Base-by-base conservation (phyloP, 371 early-diverging fungal genomes). In the Mucor indicus region DNA sequence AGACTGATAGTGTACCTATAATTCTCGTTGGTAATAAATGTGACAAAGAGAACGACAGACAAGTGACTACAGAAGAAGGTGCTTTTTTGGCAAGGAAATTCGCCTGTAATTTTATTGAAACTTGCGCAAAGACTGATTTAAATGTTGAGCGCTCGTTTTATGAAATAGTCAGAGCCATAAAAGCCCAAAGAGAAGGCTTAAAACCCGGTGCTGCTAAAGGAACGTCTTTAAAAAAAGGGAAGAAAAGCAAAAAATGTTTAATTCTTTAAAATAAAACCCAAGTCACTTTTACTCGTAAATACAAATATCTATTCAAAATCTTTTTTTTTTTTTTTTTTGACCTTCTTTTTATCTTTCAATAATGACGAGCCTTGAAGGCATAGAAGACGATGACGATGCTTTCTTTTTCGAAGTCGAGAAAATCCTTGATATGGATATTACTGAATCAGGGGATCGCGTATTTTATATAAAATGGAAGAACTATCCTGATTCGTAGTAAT, bases 1-100 rank as follows among this genome's bases (percentile, higher is more conserved):
- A 91, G 58, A 72, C 77, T 51, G 84, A 86, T 35, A 79, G 84
- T 59, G 81, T 87, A 32, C 92, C 93, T 2, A 76, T 93, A 66
- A 84, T 93, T 69, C 69, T 96, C 23, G 87, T 96, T n/a, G 97
- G 95, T 38, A 95, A 95, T 77, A 94, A 95, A 66, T 84, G 83
- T 51, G 93, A 93, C 63, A 79, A 87, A 64, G 78, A 80, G 21
- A 77, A 78, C 30, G 83, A 91, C 60, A 72, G 90, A 42, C 85
- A 85, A 57, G 88, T 92, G 17, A 75, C 80, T 15, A 73, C 75
- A 49, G 81, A 83, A 66, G 89, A 91, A 63, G 97, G 87, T 36
- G 71, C 74, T 57, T 77, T 75, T 9, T 83, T 86, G 74, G 85
- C 91, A 17, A 66, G 77, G 44, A 62, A 75, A 48, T 56, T 90